Evolutionary conservation across 495 filamentous ascomycete genomes (phyloP), one percentile per base, ranked within the genome.

Genomic region (Talaromyces thailandensis): DNA sequence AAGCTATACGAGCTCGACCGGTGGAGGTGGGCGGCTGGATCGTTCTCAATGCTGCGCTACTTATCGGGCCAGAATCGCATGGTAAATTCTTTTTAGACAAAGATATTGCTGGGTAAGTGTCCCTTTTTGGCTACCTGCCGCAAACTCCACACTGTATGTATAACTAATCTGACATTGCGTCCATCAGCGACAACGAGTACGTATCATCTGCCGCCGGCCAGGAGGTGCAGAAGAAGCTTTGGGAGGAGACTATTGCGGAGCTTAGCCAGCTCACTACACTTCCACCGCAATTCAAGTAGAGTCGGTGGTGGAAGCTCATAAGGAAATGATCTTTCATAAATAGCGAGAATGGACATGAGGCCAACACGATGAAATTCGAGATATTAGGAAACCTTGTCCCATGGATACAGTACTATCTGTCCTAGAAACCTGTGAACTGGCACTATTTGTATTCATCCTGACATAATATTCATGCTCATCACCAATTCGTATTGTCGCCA

Each of bases 1-100:
- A 64, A 43, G 52, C 37, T 9, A 25, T 67, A 12, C 59, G 62
- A 12, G 65, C 58, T n/a, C 24, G 63, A 26, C 11, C 58, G 14
- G 63, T 64, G 23, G 62, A 67, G 40, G 53, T 59, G 23, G 65
- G 65, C 18, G 65, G 21, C 7, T 64, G 63, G 65, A 50, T 64
- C 12, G 37, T 67, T 48, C 24, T 67, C 3, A 64, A 67, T 52
- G 63, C 63, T 28, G 59, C 58, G 16, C 31, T 64, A 16, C 55
- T 67, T 23, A 53, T 37, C 4, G 65, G 60, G 23, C 23, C 29
- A 14, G 63, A 64, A 26, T 64, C 65, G 6, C 60, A 67, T 64
- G 65, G 65, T 4, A 60, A 58, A 56, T 60, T 60, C 26, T 35
- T 67, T 53, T 21, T 16, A 7, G 65, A 67, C 51, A 67, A 67